Evolutionary conservation across 352 stramenopile species (phyloP), one percentile per base, ranked within the genome.

Genomic region (Phytopythium helicoides): DNA sequence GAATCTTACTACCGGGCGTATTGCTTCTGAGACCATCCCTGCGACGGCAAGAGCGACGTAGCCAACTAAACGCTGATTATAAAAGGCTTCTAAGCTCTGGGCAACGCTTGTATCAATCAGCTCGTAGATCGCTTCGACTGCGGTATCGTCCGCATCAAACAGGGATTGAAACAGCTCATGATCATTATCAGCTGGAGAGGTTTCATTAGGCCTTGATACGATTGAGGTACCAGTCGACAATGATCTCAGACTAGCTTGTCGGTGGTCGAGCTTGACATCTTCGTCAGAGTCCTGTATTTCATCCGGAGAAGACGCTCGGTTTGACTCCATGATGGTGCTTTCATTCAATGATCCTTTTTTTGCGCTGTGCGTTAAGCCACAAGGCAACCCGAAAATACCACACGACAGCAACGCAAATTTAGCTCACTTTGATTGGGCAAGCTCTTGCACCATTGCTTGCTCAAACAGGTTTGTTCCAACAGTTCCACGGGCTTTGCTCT

Each of bases 401-500:
- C 25, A 9, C 1, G n/a, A 1, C 6, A 5, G 7, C n/a, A 31
- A 25, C 8, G 9, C 16, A 15, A 26, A 14, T 26, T 19, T 25
- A 8, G 18, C n/a, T 62, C 31, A 54, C 15, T 44, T 59, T 21
- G 25, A 15, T 54, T 63, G 34, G 6, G 56, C 54, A n/a, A 87
- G 56, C 40, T 84, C 69, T 4, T 85, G 50, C 7, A 86, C 26
- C 40, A 86, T 81, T 0, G 71, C 52, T 11, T 76, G 60, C 22
- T 82, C 72, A 48, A 86, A 89, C 10, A 62, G 58, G 25, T 66
- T 63, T 0, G 75, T 84, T 37, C 73, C 72, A 8, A 89, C 26
- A 6, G 65, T 70, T 18, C 47, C 39, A 18, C 50, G 52, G 3
- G 55, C 71, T 11, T 73, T 68, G 7, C 23, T 41, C 33, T 86